phyloP scores from a whole-genome alignment of 257 asterid species.

The Verbascum thapsus region DNA sequence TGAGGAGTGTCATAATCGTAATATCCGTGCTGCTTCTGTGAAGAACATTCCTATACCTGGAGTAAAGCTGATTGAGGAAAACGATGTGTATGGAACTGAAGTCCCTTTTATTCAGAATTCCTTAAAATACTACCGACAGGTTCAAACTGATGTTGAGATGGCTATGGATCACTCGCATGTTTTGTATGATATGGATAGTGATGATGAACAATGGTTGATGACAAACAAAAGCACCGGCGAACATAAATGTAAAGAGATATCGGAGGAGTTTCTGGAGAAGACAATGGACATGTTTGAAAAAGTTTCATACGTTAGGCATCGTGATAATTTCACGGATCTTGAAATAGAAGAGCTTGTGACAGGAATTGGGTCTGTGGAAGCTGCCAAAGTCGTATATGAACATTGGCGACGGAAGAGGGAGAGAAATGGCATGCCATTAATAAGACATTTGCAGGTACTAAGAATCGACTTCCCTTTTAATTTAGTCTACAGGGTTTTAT shows the following conservation, averaged over 20 bases:
- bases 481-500: conserved; percentile 4
- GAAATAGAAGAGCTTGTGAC: conserved; percentile 65
- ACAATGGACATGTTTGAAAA: conserved; percentile 73
- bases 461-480: conserved; percentile 6
- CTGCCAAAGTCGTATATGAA: conserved; percentile 55
- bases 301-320: conserved; percentile 63
- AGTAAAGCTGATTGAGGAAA: conserved; percentile 69
- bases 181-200: conserved; percentile 91
- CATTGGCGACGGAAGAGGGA: conserved; percentile 84
- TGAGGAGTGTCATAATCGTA: conserved; percentile 89
- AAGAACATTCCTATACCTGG: conserved; percentile 96
- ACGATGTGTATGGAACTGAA: conserved; percentile 50
- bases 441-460: conserved; percentile 87
- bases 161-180: conserved; percentile 77
- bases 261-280: conserved; percentile 79
- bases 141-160: conserved; percentile 88
- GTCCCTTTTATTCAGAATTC: conserved; percentile 59
- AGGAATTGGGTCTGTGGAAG: conserved; percentile 55
- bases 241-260: conserved; percentile 45
- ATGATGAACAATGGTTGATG: conserved; percentile 89
- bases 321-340: conserved; percentile 60
- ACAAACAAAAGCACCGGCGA: conserved; percentile 33
- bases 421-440: conserved; percentile 73
- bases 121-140: conserved; percentile 65
- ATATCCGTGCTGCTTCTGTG: conserved; percentile 95